Evolutionary conservation across 139 green algal genomes (phyloP), one percentile per base, ranked within the genome.

Genomic region (Ettlia oleoabundans): DNA sequence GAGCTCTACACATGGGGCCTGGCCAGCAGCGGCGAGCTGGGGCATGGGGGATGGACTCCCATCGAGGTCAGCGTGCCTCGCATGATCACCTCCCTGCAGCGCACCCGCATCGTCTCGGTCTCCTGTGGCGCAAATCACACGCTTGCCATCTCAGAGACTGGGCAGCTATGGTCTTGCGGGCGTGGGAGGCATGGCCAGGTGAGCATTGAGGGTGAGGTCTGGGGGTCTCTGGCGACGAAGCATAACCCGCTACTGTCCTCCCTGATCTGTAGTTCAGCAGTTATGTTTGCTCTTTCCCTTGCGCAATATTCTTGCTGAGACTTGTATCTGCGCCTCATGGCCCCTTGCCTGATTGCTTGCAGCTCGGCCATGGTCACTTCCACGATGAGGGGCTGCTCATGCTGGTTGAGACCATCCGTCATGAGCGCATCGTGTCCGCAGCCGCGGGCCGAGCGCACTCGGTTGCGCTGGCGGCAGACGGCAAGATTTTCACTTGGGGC

Each of bases 1-100:
- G 88, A 94, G 82, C 86, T 97, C 1, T 93, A 92, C 84, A 93
- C 92, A 21, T 97, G 93, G 93, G 93, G 93, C 66, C 84, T 97
- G 21, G 91, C 89, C 15, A 92, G 81, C 76, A 90, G 85, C 80
- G 93, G 93, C n/a, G 92, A 96, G 87, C 86, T 96, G 22, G 93
- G 93, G 2, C 90, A 93, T 2, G 88, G 89, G 21, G 88, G 89
- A 22, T 93, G 88, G 86, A 90, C 87, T 2, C 86, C 92, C 7
- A 88, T 93, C 22, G 91, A 95, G 87, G 71, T 95, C 19, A 2
- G 61, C 37, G 65, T 91, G 21, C 88, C 88, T 1, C 69, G 67
- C 41, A 61, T 78, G 68, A 74, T 91, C 66, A 79, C 40, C 9
- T 81, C 62, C 7, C 78, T 90, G 38, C 55, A 72, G 52, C 72